Evolutionary conservation across 164 flowering plant species (phyloP), one percentile per base, ranked within the genome.

Genomic region (Tinospora cordifolia): DNA sequence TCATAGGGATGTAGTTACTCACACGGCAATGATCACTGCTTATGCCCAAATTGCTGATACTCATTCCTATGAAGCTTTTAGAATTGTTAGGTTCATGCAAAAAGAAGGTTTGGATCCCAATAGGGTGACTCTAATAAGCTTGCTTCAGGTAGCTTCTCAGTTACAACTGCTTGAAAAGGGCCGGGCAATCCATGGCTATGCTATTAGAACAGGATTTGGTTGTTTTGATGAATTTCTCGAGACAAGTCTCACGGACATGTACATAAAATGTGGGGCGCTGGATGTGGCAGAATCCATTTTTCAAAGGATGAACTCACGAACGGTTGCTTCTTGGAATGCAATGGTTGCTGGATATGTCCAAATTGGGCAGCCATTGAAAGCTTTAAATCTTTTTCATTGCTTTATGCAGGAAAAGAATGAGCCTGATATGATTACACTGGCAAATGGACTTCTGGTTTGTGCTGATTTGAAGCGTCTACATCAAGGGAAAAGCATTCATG

Each of bases 101-200:
- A 70, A 58, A 70, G 78, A 79, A 19, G 71, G 74, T 8, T 19
- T 85, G n/a, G 76, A 76, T 65, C 89, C 91, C 40, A 86, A 87
- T 69, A 69, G 89, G 64, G 89, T 87, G 39, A 86, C 91, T 11
- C 63, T 84, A 2, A 80, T 87, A 75, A 81, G 91, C 77, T 81
- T 87, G 74, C 81, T 87, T n/a, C 78, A 81, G 73, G 86, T 83
- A 26, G 87, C 83, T 6, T 70, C 86, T 15, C 75, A 74, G 14
- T 70, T 81, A 36, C 67, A 66, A 71, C 77, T 68, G 0, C 65
- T 82, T 2, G 2, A 72, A 46, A 80, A 79, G 71, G 87, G 86
- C 38, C 63, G 70, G 47, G 71, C 79, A 0, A 47, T 84, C 51
- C 90, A 82, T 74, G 83, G 81, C 0, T 81, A 80, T 74, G 86